Conservation (phyloP, 2,329 filamentous ascomycete species). For the Peltaster fructicola region DNA sequence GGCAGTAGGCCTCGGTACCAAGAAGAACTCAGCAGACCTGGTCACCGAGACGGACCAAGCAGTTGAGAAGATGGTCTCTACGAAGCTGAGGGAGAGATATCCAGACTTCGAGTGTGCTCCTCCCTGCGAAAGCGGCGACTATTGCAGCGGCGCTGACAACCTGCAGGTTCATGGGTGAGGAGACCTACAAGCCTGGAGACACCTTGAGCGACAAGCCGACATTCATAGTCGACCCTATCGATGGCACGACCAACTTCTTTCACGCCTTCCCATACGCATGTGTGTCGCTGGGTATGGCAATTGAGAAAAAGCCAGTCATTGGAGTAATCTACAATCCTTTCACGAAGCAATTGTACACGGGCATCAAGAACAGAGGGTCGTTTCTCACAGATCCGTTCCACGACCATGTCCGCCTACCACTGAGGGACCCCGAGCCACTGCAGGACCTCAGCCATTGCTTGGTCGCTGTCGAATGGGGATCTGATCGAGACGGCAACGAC, state of each 20-base stretch:
- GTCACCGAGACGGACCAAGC: conserved; percentile 47
- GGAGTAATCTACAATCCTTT: conserved; percentile 60
- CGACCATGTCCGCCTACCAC: conserved; percentile 44
- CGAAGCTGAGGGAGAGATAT: conserved; percentile 31
- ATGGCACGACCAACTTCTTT: conserved; percentile 65
- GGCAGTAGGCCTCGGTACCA: conserved; percentile 24
- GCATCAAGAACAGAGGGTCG: conserved; percentile 47
- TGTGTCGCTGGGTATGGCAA: conserved; percentile 54
- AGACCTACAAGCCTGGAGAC: conserved; percentile 60
- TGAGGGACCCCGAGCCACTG: conserved; percentile 43
- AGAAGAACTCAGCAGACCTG: conserved; percentile 40
- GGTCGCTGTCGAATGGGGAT: conserved; percentile 65
- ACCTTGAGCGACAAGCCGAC: not conserved
- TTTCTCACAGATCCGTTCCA: conserved; percentile 51
- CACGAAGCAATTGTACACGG: conserved; percentile 49
- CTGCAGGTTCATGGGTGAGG: conserved; percentile 57
- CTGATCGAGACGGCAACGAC: conserved; percentile 58
- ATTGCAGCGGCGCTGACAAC: too few relatives aligned
- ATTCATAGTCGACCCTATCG: conserved; percentile 46
- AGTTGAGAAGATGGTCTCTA: conserved; percentile 40
- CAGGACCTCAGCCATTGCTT: conserved; percentile 52
- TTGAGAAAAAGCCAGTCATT: conserved; percentile 42
- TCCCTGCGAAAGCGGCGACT: too few relatives aligned
- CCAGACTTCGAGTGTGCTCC: conserved; percentile 31
- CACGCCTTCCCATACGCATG: conserved; percentile 71